Base-by-base conservation (phyloP, 2,329 filamentous ascomycete genomes). In the Hymenoscyphus fructigenus region DNA sequence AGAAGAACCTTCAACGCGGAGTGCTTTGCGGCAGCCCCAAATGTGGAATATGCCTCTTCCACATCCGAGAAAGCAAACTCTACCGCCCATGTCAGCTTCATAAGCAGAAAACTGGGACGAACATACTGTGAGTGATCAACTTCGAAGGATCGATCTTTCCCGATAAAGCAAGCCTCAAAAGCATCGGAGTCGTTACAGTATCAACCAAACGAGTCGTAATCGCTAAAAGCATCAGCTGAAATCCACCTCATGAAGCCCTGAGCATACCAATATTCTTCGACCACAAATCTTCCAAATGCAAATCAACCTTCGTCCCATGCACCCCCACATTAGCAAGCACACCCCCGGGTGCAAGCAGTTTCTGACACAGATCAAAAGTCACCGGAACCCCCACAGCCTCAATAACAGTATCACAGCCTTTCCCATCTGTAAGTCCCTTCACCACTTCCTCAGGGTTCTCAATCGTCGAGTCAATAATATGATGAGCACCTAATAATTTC, bases 291-390 rank as follows among this genome's bases (percentile, higher is more conserved):
- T 87, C 81, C 15, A 87, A 76, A 47, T 84, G 79, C 50, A 87
- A 73, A 62, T 82, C 76, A 0, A 81, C 84, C 57, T 79, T 81
- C n/a, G 75, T 79, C 0, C 84, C 84, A 69, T 86, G 84, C 6
- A 87, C 85, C 9, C 85, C 85, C 2, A 87, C 79, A 70, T 86
- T 87, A 3, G 84, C 84, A 67, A 87, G 80, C 0, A 78, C 75
- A 3, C 83, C 85, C 1, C 84, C 84, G 0, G 81, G 76, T 0
- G 81, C 84, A 10, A 87, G 78, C 28, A 88, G 70, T 7, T 80
- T 75, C 72, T 87, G 84, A 61, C 80, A 83, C 53, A 85, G 74
- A 17, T 82, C 77, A 70, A 87, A 85, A 0, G 82, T 85, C 0
- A 77, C 77, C 0, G 83, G 82, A 9, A 84, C 76, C 1, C 36